Conservation (phyloP, 441 rosid species). For the Hypseocharis bilobata region DNA sequence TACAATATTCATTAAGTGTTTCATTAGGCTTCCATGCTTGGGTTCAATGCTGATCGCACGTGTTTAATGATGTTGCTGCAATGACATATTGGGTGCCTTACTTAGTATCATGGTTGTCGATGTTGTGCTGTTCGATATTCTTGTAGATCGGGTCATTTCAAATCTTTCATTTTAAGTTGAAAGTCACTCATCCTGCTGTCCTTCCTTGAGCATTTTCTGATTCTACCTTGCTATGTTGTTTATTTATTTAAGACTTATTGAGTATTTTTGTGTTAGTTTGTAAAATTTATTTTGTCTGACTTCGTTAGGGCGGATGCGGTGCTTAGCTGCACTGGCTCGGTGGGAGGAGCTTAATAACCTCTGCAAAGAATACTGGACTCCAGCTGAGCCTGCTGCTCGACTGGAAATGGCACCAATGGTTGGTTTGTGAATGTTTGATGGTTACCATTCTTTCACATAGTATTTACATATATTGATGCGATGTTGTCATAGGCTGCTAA, state of each 20-base stretch:
- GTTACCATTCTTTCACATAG: constrained; percentile 12
- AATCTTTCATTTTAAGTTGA: background rate
- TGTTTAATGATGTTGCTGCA: background rate
- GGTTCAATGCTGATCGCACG: background rate
- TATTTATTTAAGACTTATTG: background rate
- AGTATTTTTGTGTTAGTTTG: background rate
- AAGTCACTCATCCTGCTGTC: background rate
- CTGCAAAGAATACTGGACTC: constrained; percentile 96
- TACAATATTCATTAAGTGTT: background rate
- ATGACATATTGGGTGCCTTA: background rate
- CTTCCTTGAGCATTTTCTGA: background rate
- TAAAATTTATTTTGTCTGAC: constrained; percentile 17
- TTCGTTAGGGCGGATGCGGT: constrained; percentile 82
- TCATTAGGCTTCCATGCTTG: background rate
- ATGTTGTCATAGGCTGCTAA: constrained; percentile 62
- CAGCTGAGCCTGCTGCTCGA: constrained; percentile 95
- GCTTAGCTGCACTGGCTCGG: constrained; percentile 97
- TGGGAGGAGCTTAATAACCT: constrained; percentile 97
- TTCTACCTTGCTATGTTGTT: background rate
- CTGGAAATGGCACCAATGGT: constrained; percentile 99
- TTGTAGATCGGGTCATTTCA: background rate
- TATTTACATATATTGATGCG: constrained; percentile 24
- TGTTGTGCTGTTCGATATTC: background rate
- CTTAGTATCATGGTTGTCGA: background rate
- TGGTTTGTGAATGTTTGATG: constrained; percentile 27